A percentile compares a stretch with the other conserved stretches of the same genome.
Evolutionary conservation across 441 rosid genomes (phyloP).

Genomic region (Gossypium aridum): DNA sequence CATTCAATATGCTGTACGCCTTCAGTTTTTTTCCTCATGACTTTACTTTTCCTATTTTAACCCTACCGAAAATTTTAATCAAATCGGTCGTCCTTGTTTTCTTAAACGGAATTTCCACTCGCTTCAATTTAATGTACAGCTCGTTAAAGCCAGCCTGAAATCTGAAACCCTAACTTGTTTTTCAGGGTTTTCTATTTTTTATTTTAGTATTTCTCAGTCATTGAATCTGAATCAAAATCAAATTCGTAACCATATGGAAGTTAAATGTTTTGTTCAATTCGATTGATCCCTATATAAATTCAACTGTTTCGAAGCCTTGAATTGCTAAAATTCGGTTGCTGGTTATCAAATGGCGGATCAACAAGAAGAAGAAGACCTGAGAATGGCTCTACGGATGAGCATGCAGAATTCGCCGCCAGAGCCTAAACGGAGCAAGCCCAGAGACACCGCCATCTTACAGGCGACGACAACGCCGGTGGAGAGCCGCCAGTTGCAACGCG

Average conservation of each 20-base stretch:
- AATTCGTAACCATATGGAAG: background rate
- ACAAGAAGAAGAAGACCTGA: slow-evolving; percentile 83
- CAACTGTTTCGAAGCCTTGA: slow-evolving; percentile 20
- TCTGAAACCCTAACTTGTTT: slow-evolving; percentile 8
- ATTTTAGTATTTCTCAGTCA: background rate
- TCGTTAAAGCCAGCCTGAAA: background rate
- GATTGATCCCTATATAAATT: slow-evolving; percentile 9
- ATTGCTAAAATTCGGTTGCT: slow-evolving; percentile 14
- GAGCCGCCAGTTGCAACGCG: slow-evolving; percentile 64
- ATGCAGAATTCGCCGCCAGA: slow-evolving; percentile 85
- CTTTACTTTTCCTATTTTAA: slow-evolving; percentile 7
- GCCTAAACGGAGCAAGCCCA: slow-evolving; percentile 89
- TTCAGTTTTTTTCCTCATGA: background rate
- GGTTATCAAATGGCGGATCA: slow-evolving; percentile 80
- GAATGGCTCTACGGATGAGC: slow-evolving; percentile 86
- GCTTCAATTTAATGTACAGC: background rate
- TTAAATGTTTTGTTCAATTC: background rate
- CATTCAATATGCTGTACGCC: background rate
- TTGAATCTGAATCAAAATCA: background rate
- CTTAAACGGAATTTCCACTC: background rate
- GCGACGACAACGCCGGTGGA: slow-evolving; percentile 49
- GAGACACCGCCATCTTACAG: slow-evolving; percentile 36
- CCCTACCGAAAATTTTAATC: slow-evolving; percentile 2
- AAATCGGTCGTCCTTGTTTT: background rate
- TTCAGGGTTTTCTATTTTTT: background rate